Evolutionary conservation across 78 protist species (phyloP).

Genomic region (Dictyostelium citrinum): DNA sequence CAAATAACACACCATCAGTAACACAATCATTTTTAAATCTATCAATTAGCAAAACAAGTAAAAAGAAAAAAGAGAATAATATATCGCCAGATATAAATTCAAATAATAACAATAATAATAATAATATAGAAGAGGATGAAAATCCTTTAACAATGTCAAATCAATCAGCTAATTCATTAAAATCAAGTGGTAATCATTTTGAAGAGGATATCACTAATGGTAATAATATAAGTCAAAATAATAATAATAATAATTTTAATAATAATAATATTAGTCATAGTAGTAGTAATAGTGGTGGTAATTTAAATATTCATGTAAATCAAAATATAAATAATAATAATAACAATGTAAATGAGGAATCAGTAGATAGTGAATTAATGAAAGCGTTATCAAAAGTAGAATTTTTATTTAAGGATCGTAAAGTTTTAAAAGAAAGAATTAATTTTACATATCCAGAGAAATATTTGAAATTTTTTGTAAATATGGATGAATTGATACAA

Average conservation of each 20-base stretch:
- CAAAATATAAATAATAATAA: background rate
- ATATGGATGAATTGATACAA: conserved; percentile 20
- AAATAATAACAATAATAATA: background rate
- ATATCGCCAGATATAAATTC: background rate
- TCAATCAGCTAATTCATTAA: background rate
- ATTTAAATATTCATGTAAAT: background rate
- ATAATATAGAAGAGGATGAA: background rate
- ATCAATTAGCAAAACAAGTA: background rate
- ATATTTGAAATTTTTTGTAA: conserved; percentile 14
- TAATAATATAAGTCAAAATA: background rate
- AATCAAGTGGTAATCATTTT: conserved; percentile 12
- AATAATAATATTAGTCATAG: background rate
- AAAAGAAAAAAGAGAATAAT: background rate
- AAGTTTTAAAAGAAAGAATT: conserved; percentile 54
- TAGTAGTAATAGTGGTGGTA: background rate
- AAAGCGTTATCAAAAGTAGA: conserved; percentile 25
- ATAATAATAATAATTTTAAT: background rate
- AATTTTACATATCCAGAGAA: conserved; percentile 68
- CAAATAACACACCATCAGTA: background rate
- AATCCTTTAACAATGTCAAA: background rate
- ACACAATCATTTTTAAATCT: background rate
- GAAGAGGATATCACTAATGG: background rate
- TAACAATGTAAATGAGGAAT: background rate
- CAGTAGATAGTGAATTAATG: conserved; percentile 3
- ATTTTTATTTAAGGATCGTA: conserved; percentile 42